Conservation (phyloP, 176 grass and related monocot species). For the Aegilops bicornis region DNA sequence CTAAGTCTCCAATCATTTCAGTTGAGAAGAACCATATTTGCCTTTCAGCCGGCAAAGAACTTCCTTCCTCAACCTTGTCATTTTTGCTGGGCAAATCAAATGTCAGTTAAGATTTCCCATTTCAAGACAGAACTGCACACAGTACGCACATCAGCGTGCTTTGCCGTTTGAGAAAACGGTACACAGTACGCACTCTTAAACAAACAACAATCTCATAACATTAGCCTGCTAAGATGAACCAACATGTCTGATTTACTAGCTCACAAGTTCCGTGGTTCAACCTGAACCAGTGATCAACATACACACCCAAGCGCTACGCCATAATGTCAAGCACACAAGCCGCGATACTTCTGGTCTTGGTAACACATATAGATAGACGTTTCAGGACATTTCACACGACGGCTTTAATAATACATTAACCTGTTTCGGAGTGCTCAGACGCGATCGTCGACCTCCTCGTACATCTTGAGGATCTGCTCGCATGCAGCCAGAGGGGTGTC, state of each 20-base stretch:
- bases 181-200: too few species aligned
- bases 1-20: too few species aligned
- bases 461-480: constrained; percentile 62
- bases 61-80: too few species aligned
- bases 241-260: not conserved
- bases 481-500: constrained; percentile 53
- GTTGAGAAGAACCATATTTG: too few species aligned
- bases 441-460: constrained; percentile 54
- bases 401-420: constrained; percentile 2
- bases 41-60: too few species aligned
- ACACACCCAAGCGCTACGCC: constrained; percentile 11
- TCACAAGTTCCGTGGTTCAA: constrained; percentile 4
- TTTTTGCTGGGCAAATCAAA: too few species aligned
- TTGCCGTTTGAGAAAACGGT: too few species aligned
- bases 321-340: constrained; percentile 5
- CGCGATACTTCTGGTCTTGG: not conserved
- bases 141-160: too few species aligned
- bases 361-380: constrained; percentile 8
- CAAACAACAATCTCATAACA: too few species aligned
- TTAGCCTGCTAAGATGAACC: not conserved
- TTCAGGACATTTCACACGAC: constrained; percentile 4
- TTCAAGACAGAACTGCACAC: too few species aligned
- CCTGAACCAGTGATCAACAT: constrained; percentile 2
- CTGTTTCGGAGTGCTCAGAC: not conserved
- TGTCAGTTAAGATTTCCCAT: too few species aligned